Evolutionary conservation across 306 rosid genomes (phyloP).

Genomic region (Fagus sylvatica): DNA sequence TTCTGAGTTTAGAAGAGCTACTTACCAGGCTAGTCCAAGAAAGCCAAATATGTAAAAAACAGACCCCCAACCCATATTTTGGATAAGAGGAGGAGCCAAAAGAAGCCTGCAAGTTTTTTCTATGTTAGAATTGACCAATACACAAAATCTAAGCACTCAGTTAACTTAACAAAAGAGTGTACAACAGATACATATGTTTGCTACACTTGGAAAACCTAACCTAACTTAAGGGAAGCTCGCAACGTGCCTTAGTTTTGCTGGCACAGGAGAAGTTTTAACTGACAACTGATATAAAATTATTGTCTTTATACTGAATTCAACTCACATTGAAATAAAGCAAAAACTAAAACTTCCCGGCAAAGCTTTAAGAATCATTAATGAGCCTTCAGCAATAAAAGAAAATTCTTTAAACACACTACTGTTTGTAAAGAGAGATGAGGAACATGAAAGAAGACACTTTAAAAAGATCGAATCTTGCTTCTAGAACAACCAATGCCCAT

Average conservation of each 20-base stretch:
- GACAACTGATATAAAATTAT: not conserved
- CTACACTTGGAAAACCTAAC: not conserved
- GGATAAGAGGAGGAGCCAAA: constrained; percentile 89
- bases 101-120: constrained; percentile 66
- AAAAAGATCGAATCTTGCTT: not conserved
- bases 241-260: not conserved
- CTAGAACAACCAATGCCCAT: not conserved
- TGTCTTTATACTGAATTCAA: not conserved
- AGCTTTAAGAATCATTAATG: not conserved
- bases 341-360: not conserved
- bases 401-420: not conserved
- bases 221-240: not conserved
- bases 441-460: not conserved
- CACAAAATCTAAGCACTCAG: not conserved
- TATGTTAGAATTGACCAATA: constrained; percentile 24
- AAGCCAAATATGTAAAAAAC: constrained; percentile 84
- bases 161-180: not conserved
- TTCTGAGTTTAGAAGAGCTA: constrained; percentile 21
- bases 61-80: constrained; percentile 89
- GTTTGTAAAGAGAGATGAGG: not conserved
- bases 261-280: not conserved
- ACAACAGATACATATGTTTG: not conserved
- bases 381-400: not conserved
- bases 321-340: not conserved
- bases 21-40: constrained; percentile 88